These are phyloP conservation scores for Yamadazyma phyllophila DNA, from an alignment of 805 yeast genomes.

Conservation along the genomic window DNA sequence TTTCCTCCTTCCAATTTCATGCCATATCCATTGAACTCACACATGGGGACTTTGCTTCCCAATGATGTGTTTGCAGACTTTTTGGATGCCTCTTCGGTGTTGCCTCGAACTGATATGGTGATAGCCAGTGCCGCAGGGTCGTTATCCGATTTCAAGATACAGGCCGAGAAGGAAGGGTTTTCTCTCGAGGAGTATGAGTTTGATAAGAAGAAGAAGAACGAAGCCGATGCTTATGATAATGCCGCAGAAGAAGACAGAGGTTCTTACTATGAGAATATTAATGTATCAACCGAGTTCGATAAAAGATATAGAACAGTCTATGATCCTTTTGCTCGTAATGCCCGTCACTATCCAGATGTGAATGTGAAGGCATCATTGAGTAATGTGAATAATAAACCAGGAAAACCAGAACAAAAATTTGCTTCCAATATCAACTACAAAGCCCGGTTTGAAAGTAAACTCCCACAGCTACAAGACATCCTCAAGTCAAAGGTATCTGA, in stretches of 20 bases:
- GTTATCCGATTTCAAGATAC: constrained; percentile 32
- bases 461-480: background rate
- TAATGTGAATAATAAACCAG: constrained; percentile 8
- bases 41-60: constrained; percentile 33
- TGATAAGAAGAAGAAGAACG: constrained; percentile 7
- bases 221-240: constrained; percentile 4
- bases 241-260: constrained; percentile 5
- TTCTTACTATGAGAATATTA: constrained; percentile 6
- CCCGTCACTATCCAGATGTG: background rate
- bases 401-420: constrained; percentile 8
- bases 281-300: constrained; percentile 3
- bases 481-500: background rate
- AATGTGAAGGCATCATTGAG: constrained; percentile 7
- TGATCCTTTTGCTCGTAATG: constrained; percentile 3
- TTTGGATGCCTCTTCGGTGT: constrained; percentile 32
- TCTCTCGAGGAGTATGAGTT: constrained; percentile 18
- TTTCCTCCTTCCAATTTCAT: constrained; percentile 45
- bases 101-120: constrained; percentile 45
- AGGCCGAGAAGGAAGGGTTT: constrained; percentile 35
- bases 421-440: constrained; percentile 5
- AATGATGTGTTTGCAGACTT: constrained; percentile 34
- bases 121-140: constrained; percentile 48
- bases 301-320: background rate
- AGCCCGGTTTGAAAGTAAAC: background rate
- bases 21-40: constrained; percentile 43